A percentile compares a stretch with the other conserved stretches of the same genome.
Evolutionary conservation across 345 rosid species (phyloP).

Genomic region (Angophora floribunda): DNA sequence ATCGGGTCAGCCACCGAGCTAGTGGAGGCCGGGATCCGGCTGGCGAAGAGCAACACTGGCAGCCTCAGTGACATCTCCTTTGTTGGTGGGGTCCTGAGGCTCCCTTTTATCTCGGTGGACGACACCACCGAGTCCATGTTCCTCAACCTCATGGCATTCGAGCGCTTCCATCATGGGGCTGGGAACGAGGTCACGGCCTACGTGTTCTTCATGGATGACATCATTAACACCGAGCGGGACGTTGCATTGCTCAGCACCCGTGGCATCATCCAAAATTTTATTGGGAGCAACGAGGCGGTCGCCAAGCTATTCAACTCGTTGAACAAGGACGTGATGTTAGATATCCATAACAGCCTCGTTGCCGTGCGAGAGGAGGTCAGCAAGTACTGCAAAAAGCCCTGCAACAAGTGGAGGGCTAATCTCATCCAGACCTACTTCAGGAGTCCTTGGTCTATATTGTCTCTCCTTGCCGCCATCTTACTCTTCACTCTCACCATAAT

Average conservation of each 20-base stretch:
- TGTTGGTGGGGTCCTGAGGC: conserved; percentile 14
- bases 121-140: conserved; percentile 25
- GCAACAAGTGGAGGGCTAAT: conserved; percentile 38
- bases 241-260: conserved; percentile 18
- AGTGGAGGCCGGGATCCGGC: conserved; percentile 24
- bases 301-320: conserved; percentile 38
- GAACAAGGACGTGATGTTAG: not conserved
- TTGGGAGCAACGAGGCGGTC: conserved; percentile 32
- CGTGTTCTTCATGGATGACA: conserved; percentile 33
- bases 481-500: conserved; percentile 28
- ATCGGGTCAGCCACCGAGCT: not conserved
- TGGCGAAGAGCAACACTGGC: conserved; percentile 9
- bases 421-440: conserved; percentile 33
- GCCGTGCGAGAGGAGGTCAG: conserved; percentile 14
- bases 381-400: conserved; percentile 15
- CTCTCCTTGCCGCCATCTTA: conserved; percentile 20
- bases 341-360: conserved; percentile 11
- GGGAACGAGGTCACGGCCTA: not conserved
- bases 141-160: conserved; percentile 34
- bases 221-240: conserved; percentile 27
- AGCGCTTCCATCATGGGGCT: conserved; percentile 14
- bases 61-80: conserved; percentile 37
- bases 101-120: conserved; percentile 20
- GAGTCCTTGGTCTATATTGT: conserved; percentile 32
- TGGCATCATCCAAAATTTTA: conserved; percentile 30